Evolutionary conservation across 2,329 filamentous ascomycete genomes (phyloP), one percentile per base, ranked within the genome.

Genomic region (Fusarium goolgardi): DNA sequence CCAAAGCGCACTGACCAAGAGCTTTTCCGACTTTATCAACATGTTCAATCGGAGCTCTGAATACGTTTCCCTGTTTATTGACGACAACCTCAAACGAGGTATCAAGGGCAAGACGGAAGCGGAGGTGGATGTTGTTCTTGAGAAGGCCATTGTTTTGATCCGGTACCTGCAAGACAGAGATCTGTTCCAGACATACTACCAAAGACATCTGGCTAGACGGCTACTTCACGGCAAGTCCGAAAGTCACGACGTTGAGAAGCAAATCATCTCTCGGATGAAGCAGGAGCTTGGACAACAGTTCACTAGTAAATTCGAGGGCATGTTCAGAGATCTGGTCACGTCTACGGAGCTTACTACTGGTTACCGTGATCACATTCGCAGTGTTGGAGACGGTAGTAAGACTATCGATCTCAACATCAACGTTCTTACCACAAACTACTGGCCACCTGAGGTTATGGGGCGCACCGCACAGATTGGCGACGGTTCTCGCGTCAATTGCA

Each of bases 191-290:
- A 89, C 92, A 6, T 99, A 99, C 79, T 98, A 99, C 83, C 97
- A 98, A 83, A 97, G 97, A 77, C 96, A 99, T 79, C 85, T 99
- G 25, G 95, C 93, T 44, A 91, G 93, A 62, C 89, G 96, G 52
- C 82, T 99, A 41, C 83, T 99, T 20, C 92, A 96, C 80, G 92
- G 91, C 76, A 96, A 96, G 73, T 95, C 93, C 0, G 90, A 96
- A 71, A 97, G 92, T 76, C 90, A 93, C 68, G 95, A 97, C 74
- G 93, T 94, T 1, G 96, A 99, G 80, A 94, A 95, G 77, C 91
- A 96, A 74, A 96, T 99, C 88, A 96, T 99, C 53, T 91, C 90
- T 1, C 92, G 95, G 67, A 97, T 99, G 94, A 98, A 97, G 85
- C 88, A 96, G 75, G 95, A 97, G 77, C 88, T 98, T 53, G 96